Base-by-base conservation (phyloP, 352 stramenopile genomes). In the Globisporangium solare region DNA sequence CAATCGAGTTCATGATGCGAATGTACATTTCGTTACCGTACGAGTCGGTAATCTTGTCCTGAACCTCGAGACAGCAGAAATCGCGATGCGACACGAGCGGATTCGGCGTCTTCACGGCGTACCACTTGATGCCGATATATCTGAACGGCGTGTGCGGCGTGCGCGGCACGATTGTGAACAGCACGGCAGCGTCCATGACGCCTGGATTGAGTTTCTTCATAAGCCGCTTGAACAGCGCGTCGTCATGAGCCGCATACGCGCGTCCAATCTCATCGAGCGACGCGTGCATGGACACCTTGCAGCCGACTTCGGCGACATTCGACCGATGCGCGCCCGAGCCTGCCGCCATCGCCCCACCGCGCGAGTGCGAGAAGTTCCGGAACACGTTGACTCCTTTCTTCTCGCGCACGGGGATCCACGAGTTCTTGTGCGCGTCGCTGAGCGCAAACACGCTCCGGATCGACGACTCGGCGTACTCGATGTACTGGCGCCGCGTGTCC, bases 111-210 rank as follows among this genome's bases (percentile, higher is more conserved):
- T 89, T 89, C 63, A 93, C 71, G 12, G 79, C 83, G 59, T 89
- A 93, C 85, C 85, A 95, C 66, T 93, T 92, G 68, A 95, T 80
- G 46, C 85, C 85, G 51, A 95, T 89, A 65, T 95, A 95, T 20
- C 83, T 73, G 59, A 80, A 93, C 2, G 85, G 85, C 42, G 79
- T 70, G 48, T 79, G 56, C 41, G 81, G 71, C 24, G 83, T 86
- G 56, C 85, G 74, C 43, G 85, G 85, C 27, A 95, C 77, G 56
- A 95, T 76, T 4, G 76, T 95, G 53, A 75, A 67, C 22, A 95
- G 64, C 56, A 92, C 83, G n/a, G 77, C 76, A 17, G 83, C 81
- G 60, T 95, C 83, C 68, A 93, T 70, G 32, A 93, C 70, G 27
- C 66, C 63, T 17, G 63, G 65, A 51, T 92, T 90, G 39, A 93